Evolutionary conservation across 106 monocot species (phyloP), one percentile per base, ranked within the genome.

Genomic region (Dendrobium chrysotoxum): DNA sequence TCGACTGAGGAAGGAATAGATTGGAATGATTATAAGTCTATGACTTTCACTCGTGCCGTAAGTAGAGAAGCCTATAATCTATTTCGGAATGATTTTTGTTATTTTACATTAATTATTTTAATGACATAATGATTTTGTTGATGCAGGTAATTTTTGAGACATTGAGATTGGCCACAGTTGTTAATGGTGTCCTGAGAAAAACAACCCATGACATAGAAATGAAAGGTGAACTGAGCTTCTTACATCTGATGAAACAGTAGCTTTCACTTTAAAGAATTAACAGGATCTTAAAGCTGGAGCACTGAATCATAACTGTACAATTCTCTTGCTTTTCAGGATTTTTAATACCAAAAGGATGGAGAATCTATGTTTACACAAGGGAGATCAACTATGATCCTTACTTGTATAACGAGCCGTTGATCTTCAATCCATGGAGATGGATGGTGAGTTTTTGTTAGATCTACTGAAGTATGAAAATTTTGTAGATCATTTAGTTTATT

Each of bases 381-480:
- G 98, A 99, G 82, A 93, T 88, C 53, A 99, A 99, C 86, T 99
- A 99, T 50, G 93, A 95, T 35, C 78, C 88, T 0, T 83, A 67
- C 72, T 17, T 91, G 70, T 93, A 99, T 85, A 83, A 85, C 0
- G 95, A 99, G 26, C 98, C 98, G 1, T 71, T 87, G n/a, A 77
- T n/a, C 65, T 99, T 99, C 90, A 90, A 99, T 86, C 98, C 98
- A 79, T 99, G 98, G 98, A 93, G 98, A 88, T 99, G 98, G 98
- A 80, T 85, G 92, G 95, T 99, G 21, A 82, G 86, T n/a, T 3
- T 2, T 40, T n/a, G 25, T 53, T 45, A 23, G 35, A 50, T 50
- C 50, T 50, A 3, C 50, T 13, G 13, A 44, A 44, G 8, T 44
- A 0, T 9, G 44, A 44, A 9, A 44, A 44, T 44, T 44, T 44